phyloP scores from a whole-genome alignment of 2,329 filamentous ascomycete genomes.

The Trichoderma harzianum region DNA sequence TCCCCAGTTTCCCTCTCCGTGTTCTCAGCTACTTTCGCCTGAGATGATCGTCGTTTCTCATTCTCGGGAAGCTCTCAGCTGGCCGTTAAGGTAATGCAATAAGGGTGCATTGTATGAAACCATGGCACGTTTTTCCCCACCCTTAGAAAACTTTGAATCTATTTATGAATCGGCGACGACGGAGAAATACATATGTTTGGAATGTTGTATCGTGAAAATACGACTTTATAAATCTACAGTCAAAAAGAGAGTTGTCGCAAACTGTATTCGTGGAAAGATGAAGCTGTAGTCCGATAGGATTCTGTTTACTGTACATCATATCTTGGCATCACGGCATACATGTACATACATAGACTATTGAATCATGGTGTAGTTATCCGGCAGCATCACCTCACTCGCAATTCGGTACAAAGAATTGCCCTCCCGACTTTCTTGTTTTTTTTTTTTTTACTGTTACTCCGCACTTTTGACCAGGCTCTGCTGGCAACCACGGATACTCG shows the following conservation, averaged over 20 bases:
- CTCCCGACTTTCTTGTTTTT: neutral
- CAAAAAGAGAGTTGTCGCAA: neutral
- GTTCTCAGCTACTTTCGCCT: neutral
- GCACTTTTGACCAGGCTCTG: neutral
- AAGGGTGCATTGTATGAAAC: slow-evolving; percentile 15
- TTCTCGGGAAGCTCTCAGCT: neutral
- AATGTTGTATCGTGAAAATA: too few relatives aligned
- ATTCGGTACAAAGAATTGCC: neutral
- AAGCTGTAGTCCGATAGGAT: neutral
- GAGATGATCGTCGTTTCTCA: neutral
- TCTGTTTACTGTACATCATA: neutral
- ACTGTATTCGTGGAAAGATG: neutral
- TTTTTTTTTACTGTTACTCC: neutral
- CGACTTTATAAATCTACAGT: neutral
- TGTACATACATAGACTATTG: neutral
- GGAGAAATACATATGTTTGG: neutral
- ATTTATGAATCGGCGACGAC: neutral
- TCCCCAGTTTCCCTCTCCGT: neutral
- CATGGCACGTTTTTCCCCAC: slow-evolving; percentile 9
- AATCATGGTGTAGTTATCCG: neutral
- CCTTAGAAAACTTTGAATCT: neutral
- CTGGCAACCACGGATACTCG: neutral
- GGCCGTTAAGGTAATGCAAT: neutral
- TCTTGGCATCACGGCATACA: neutral
- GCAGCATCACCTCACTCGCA: neutral